phyloP scores from a whole-genome alignment of 2,329 filamentous ascomycete species.

The Fusarium tuaranense region DNA sequence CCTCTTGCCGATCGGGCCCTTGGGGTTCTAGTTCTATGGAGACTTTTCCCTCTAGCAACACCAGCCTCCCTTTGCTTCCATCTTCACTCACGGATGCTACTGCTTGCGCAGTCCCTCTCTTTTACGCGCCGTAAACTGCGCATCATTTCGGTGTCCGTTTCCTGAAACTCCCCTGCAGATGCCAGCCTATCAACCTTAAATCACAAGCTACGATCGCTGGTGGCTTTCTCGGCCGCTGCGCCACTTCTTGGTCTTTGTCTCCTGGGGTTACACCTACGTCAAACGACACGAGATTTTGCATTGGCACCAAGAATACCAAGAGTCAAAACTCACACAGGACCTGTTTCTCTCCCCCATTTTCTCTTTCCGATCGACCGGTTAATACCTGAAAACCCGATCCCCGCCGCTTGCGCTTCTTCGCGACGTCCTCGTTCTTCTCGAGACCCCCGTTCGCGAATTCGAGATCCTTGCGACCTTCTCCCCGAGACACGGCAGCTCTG shows the following conservation, averaged over 20 bases:
- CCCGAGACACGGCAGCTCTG: slow-evolving; percentile 26
- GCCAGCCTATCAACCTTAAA: slow-evolving; percentile 38
- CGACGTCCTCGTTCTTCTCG: slow-evolving; percentile 14
- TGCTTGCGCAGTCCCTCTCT: neutral
- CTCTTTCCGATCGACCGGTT: neutral
- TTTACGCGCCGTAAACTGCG: neutral
- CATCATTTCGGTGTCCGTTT: neutral
- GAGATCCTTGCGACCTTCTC: slow-evolving; percentile 22
- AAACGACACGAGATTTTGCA: slow-evolving; percentile 39
- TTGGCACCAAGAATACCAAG: slow-evolving; percentile 38
- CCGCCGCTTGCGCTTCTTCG: neutral
- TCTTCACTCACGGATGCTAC: neutral
- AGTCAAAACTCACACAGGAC: slow-evolving; percentile 17
- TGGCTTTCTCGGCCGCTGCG: slow-evolving; percentile 31
- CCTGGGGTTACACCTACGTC: slow-evolving; percentile 35
- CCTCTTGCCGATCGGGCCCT: too few relatives aligned
- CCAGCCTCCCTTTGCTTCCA: slow-evolving; percentile 21
- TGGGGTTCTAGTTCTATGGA: neutral
- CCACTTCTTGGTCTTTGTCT: slow-evolving; percentile 28
- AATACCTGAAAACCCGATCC: neutral
- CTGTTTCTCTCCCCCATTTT: neutral
- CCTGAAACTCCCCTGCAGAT: slow-evolving; percentile 34
- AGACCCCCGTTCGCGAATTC: slow-evolving; percentile 13
- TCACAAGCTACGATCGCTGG: slow-evolving; percentile 31
- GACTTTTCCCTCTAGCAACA: neutral